phyloP scores from a whole-genome alignment of 495 filamentous ascomycete genomes.

The Schizothecium vesticola region DNA sequence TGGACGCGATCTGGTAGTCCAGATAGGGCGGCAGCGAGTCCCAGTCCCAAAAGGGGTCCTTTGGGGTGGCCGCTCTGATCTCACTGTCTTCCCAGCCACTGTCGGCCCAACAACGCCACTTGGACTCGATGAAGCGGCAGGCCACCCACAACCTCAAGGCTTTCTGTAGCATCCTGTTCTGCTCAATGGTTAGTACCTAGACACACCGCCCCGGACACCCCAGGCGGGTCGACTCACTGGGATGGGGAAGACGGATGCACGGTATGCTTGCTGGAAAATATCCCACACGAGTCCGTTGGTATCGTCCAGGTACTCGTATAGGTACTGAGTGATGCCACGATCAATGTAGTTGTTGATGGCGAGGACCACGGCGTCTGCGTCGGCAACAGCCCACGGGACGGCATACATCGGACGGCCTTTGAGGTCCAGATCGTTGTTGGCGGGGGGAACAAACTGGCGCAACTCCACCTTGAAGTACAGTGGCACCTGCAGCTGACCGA shows the following conservation, averaged over 20 bases:
- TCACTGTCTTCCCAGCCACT: constrained; percentile 21
- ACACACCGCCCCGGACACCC: not conserved
- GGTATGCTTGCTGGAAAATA: constrained; percentile 31
- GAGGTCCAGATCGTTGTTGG: constrained; percentile 23
- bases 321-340: constrained; percentile 21
- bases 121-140: constrained; percentile 35
- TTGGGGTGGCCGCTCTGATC: constrained; percentile 22
- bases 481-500: constrained; percentile 23
- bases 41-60: constrained; percentile 29
- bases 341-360: constrained; percentile 32
- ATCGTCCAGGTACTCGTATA: constrained; percentile 31
- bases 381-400: constrained; percentile 33
- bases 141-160: constrained; percentile 35
- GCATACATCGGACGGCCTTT: constrained; percentile 35
- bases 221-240: constrained; percentile 19
- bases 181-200: constrained; percentile 1
- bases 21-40: constrained; percentile 33
- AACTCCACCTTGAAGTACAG: constrained; percentile 26
- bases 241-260: constrained; percentile 28
- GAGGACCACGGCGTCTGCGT: constrained; percentile 28
- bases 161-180: constrained; percentile 35
- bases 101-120: constrained; percentile 33
- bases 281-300: constrained; percentile 30
- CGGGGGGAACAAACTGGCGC: constrained; percentile 29
- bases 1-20: constrained; percentile 36